Percentiles rank a stretch among this genome's conserved stretches.
These are phyloP conservation scores for Paramecium tetraurelia DNA, from an alignment of 73 alveolate species.

Conservation along the genomic window DNA sequence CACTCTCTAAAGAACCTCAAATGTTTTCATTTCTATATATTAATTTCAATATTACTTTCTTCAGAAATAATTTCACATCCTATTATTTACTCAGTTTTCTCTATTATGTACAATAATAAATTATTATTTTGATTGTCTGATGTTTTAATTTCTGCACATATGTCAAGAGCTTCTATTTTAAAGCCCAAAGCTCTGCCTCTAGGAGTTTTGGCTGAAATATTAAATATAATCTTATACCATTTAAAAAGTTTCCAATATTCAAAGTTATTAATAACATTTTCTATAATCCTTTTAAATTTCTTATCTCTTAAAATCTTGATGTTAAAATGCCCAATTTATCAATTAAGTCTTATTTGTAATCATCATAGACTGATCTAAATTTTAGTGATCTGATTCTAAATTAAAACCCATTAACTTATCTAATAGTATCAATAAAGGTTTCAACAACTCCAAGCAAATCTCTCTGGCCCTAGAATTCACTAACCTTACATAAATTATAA, in stretches of 20 bases:
- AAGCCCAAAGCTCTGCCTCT: constrained; percentile 8
- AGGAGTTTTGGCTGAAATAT: constrained; percentile 33
- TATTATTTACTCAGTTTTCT: neutral
- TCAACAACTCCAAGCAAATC: neutral
- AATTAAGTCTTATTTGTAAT: neutral
- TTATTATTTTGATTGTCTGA: neutral
- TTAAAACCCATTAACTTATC: constrained; percentile 15
- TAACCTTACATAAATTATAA: neutral
- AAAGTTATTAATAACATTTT: neutral
- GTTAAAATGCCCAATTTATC: neutral
- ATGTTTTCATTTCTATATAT: neutral
- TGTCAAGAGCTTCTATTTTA: constrained; percentile 23
- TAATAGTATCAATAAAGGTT: neutral
- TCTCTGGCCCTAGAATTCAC: neutral
- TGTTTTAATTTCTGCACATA: neutral
- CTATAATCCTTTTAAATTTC: neutral
- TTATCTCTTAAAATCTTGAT: neutral
- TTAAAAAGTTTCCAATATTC: neutral
- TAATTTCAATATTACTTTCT: neutral
- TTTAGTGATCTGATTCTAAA: constrained; percentile 7
- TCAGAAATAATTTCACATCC: neutral
- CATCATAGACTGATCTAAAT: neutral
- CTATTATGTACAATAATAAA: neutral
- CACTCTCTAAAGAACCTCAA: neutral
- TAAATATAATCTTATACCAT: neutral